Conservation (phyloP, 179 eudicot species). For the Silene vulgaris region DNA sequence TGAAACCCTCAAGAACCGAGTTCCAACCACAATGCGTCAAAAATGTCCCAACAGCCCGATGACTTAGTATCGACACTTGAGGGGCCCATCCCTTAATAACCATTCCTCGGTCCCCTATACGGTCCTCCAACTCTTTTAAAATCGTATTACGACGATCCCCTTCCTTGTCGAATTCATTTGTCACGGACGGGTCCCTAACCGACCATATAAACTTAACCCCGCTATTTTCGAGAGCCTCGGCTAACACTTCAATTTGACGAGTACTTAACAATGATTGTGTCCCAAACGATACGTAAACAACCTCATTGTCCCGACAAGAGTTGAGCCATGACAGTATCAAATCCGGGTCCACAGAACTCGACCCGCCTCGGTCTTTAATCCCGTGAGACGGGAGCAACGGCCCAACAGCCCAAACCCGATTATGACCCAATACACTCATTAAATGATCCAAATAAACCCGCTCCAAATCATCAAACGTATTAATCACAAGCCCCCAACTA, state of each 20-base stretch:
- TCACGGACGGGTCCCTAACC: constrained; percentile 19
- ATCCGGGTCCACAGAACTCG: constrained; percentile 26
- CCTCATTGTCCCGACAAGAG: constrained; percentile 36
- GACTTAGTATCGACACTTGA: constrained; percentile 43
- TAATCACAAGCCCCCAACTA: constrained; percentile 53
- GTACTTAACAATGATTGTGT: constrained; percentile 43
- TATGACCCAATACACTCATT: constrained; percentile 32
- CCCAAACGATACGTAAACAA: constrained; percentile 67
- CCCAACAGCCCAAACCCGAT: constrained; percentile 63
- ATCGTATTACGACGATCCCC: background rate
- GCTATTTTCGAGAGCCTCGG: constrained; percentile 43
- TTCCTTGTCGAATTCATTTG: constrained; percentile 5
- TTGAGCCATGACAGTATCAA: constrained; percentile 49
- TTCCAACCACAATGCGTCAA: constrained; percentile 74
- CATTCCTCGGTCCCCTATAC: constrained; percentile 36
- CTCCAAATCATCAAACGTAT: constrained; percentile 53
- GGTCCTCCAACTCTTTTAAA: constrained; percentile 37
- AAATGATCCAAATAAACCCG: constrained; percentile 38
- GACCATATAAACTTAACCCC: constrained; percentile 48
- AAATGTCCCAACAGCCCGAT: constrained; percentile 42
- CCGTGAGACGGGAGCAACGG: constrained; percentile 36
- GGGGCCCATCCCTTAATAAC: constrained; percentile 58
- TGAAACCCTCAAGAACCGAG: constrained; percentile 45
- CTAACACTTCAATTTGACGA: constrained; percentile 39
- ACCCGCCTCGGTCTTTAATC: constrained; percentile 35